Percentiles rank a stretch among this genome's conserved stretches.
Evolutionary conservation across 139 green algal species (phyloP).

Genomic region (Desmodesmus armatus): DNA sequence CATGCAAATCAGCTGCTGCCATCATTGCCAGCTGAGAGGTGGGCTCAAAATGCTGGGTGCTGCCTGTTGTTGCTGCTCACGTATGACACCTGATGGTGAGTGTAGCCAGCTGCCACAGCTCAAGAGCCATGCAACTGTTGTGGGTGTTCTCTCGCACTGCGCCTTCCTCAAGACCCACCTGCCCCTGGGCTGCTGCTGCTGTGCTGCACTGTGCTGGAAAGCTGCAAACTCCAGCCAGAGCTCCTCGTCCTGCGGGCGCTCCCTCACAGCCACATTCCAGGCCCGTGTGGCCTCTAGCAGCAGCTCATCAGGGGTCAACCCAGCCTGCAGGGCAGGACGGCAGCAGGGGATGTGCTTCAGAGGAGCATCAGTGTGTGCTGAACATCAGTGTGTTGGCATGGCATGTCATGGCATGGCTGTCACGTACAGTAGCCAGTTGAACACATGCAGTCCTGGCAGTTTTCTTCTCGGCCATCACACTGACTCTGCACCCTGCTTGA

Average conservation of each 20-base stretch:
- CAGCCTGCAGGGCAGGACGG: conserved; percentile 56
- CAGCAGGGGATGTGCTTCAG: neutral
- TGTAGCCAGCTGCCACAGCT: neutral
- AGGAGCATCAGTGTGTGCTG: neutral
- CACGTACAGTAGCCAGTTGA: too few species aligned
- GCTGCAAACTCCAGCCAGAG: conserved; percentile 89
- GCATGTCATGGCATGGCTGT: too few species aligned
- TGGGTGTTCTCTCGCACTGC: neutral
- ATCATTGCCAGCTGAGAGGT: neutral
- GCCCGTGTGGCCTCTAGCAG: conserved; percentile 73
- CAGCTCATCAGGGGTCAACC: conserved; percentile 62
- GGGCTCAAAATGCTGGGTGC: neutral
- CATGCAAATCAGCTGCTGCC: neutral
- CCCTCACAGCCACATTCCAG: conserved; percentile 77
- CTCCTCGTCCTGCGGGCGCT: conserved; percentile 67
- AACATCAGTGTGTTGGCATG: too few species aligned
- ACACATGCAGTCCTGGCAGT: too few species aligned
- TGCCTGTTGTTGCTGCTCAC: neutral
- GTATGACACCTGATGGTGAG: neutral
- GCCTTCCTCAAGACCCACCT: neutral
- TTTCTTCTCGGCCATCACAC: too few species aligned
- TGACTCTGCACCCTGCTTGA: too few species aligned
- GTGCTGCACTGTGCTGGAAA: conserved; percentile 78
- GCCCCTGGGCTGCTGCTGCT: conserved; percentile 38
- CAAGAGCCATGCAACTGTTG: conserved; percentile 3